Evolutionary conservation across 78 protist species (phyloP).

Genomic region (Dictyostelium citrinum): DNA sequence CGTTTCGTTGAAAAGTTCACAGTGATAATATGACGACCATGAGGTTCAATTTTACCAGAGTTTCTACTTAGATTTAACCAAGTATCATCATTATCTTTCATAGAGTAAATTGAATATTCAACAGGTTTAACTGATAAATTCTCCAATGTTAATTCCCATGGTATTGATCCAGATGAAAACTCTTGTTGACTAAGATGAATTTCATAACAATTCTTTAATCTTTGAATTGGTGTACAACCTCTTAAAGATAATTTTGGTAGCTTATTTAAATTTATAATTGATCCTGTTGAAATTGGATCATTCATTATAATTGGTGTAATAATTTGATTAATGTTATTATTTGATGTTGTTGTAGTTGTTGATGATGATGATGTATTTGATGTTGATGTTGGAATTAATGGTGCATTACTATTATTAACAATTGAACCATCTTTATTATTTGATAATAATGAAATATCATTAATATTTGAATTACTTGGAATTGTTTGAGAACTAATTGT

Average conservation of each 20-base stretch:
- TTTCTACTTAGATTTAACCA: constrained; percentile 68
- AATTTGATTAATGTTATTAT: neutral
- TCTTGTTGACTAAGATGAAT: constrained; percentile 77
- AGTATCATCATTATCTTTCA: constrained; percentile 52
- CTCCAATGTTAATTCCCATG: constrained; percentile 73
- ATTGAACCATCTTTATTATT: neutral
- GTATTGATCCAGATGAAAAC: constrained; percentile 50
- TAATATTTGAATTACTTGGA: neutral
- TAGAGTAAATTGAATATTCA: constrained; percentile 60
- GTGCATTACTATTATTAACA: neutral
- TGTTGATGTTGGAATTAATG: neutral
- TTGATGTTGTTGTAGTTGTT: neutral
- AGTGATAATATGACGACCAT: constrained; percentile 70
- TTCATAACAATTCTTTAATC: constrained; percentile 65
- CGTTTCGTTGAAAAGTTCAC: constrained; percentile 61
- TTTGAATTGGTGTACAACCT: constrained; percentile 81
- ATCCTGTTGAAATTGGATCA: constrained; percentile 8
- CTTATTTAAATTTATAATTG: neutral
- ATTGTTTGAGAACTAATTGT: neutral
- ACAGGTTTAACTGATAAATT: constrained; percentile 8
- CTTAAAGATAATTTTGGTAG: constrained; percentile 41
- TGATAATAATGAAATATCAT: neutral
- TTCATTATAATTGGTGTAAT: neutral
- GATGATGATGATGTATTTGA: neutral
- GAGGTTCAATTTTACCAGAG: constrained; percentile 75